A percentile compares a stretch with the other conserved stretches of the same genome.
phyloP scores from a whole-genome alignment of 371 early-diverging fungal species.

The Mortierella sp. region DNA sequence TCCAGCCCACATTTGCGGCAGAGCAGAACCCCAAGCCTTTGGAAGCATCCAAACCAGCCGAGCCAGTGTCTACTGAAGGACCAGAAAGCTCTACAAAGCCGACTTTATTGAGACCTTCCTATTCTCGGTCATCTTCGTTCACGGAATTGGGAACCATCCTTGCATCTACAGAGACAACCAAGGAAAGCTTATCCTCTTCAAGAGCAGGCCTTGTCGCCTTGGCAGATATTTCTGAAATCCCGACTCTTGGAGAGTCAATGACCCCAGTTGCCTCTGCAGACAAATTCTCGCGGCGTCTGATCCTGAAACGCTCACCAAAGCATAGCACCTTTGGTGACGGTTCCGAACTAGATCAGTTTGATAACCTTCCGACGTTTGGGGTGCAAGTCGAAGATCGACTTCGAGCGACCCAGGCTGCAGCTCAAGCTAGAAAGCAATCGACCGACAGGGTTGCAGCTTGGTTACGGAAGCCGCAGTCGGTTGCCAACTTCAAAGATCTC shows the following conservation, averaged over 20 bases:
- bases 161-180: conserved; percentile 20
- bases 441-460: conserved; percentile 36
- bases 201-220: conserved; percentile 19
- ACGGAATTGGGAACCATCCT: conserved; percentile 23
- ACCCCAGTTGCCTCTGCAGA: conserved; percentile 11
- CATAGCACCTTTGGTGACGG: conserved; percentile 44
- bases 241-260: conserved; percentile 14
- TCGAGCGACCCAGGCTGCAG: conserved; percentile 8
- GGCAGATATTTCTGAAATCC: conserved; percentile 28
- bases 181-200: conserved; percentile 26
- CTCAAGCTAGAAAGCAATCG: conserved; percentile 20
- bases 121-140: conserved; percentile 36
- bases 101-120: conserved; percentile 1
- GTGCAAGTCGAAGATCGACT: background rate
- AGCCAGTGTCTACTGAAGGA: background rate
- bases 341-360: conserved; percentile 42
- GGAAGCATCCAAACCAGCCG: background rate
- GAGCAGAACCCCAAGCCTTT: background rate
- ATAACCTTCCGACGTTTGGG: conserved; percentile 32
- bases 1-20: conserved; percentile 1
- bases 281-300: conserved; percentile 19
- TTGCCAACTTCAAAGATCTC: conserved; percentile 31
- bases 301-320: conserved; percentile 34
- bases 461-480: conserved; percentile 44
- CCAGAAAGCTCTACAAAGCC: background rate